Evolutionary conservation across 805 yeast genomes (phyloP).

Genomic region (Helenozyma rhizophorensis): DNA sequence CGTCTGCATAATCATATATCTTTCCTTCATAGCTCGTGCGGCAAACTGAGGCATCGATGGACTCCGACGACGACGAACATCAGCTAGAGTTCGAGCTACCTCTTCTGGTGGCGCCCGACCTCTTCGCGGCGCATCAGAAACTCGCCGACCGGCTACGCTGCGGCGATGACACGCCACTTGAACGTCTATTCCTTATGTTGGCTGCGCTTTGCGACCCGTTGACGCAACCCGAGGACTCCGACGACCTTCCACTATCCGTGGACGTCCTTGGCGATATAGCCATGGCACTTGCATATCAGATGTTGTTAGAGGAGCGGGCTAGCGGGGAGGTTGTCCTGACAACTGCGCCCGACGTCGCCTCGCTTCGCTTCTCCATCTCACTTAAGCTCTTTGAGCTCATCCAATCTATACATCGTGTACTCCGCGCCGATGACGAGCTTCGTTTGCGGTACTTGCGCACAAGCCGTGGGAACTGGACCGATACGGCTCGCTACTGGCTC

Average conservation of each 20-base stretch:
- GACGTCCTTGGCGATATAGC: conserved; percentile 51
- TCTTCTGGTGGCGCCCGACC: conserved; percentile 9
- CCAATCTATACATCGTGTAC: conserved; percentile 26
- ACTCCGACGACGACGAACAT: too few relatives aligned
- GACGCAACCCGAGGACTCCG: conserved; percentile 66
- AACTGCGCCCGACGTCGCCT: conserved; percentile 14
- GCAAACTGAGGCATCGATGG: too few relatives aligned
- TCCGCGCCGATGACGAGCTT: conserved; percentile 43
- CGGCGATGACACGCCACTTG: conserved; percentile 6
- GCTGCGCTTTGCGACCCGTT: conserved; percentile 49
- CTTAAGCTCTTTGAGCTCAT: conserved; percentile 34
- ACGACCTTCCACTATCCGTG: conserved; percentile 48
- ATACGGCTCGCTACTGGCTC: conserved; percentile 25
- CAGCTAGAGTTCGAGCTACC: conserved; percentile 16
- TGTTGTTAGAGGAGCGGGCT: conserved; percentile 10
- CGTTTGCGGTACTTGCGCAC: conserved; percentile 37
- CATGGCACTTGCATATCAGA: conserved; percentile 34
- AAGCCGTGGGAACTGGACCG: conserved; percentile 26
- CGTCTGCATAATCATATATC: too few relatives aligned
- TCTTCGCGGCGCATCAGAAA: conserved; percentile 10
- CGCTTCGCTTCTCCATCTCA: conserved; percentile 33
- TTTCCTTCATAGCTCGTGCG: too few relatives aligned
- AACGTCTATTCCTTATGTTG: conserved; percentile 10
- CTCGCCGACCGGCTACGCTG: conserved; percentile 6
- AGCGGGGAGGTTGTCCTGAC: not conserved